These are phyloP conservation scores for Eucalyptus sideroxylon DNA, from an alignment of 345 rosid species.

Conservation along the genomic window DNA sequence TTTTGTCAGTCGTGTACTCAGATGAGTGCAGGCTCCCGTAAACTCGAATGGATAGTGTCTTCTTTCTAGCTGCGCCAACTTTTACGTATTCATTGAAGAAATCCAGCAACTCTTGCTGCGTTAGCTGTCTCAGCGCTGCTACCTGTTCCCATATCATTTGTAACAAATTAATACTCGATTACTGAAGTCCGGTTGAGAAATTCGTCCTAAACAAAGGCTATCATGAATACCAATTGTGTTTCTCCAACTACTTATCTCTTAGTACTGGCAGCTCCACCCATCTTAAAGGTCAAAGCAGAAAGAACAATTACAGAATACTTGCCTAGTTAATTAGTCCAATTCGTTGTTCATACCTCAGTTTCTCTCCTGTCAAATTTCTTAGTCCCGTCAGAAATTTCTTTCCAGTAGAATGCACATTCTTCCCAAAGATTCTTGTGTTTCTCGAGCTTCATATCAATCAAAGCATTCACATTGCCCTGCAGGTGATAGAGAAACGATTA, in stretches of 20 bases:
- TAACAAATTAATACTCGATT: not conserved
- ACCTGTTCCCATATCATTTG: constrained; percentile 24
- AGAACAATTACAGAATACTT: not conserved
- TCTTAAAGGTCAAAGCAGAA: not conserved
- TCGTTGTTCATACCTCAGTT: constrained; percentile 41
- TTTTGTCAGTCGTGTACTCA: constrained; percentile 28
- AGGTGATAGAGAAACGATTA: not conserved
- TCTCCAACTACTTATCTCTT: not conserved
- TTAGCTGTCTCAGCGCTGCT: constrained; percentile 44
- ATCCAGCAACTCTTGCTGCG: constrained; percentile 52
- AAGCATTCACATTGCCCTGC: constrained; percentile 68
- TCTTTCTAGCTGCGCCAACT: constrained; percentile 56
- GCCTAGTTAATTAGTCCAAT: no score
- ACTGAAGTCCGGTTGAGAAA: not conserved
- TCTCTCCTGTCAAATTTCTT: constrained; percentile 65
- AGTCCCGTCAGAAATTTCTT: constrained; percentile 50
- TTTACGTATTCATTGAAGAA: constrained; percentile 64
- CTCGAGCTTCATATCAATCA: constrained; percentile 87
- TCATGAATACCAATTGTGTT: not conserved
- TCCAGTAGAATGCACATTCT: constrained; percentile 70
- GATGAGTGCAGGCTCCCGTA: constrained; percentile 47
- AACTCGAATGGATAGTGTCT: constrained; percentile 43
- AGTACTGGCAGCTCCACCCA: not conserved
- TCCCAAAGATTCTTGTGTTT: constrained; percentile 80
- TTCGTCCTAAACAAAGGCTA: not conserved